Percentiles rank a stretch among this genome's conserved stretches.
phyloP scores from a whole-genome alignment of 371 early-diverging fungal genomes.

The Lichtheimia corymbifera region DNA sequence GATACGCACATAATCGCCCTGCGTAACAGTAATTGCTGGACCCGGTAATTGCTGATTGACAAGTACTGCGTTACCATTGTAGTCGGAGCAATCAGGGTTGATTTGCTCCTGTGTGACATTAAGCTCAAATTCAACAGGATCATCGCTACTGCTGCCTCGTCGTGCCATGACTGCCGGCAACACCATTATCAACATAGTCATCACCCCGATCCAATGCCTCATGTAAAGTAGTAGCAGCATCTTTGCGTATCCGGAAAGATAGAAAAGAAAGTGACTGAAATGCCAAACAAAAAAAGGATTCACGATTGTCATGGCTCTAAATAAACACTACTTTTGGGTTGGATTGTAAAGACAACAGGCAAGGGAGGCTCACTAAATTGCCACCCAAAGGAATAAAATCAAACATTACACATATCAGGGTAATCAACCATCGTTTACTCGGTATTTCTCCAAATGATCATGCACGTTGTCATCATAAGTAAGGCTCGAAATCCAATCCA shows the following conservation, averaged over 20 bases:
- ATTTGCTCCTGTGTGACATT: conserved; percentile 28
- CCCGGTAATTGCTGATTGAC: conserved; percentile 56
- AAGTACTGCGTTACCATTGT: conserved; percentile 23
- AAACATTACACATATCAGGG: too few relatives aligned
- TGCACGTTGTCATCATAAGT: too few relatives aligned
- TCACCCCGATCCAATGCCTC: not conserved
- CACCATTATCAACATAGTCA: not conserved
- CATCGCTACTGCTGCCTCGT: too few relatives aligned
- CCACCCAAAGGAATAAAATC: not conserved
- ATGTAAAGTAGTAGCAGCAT: not conserved
- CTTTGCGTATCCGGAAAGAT: not conserved
- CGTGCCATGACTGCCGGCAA: not conserved
- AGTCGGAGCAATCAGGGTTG: conserved; percentile 41
- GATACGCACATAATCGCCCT: conserved; percentile 42
- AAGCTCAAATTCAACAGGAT: conserved; percentile 23
- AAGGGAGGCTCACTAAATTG: not conserved
- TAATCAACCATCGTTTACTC: too few relatives aligned
- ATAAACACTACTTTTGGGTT: conserved; percentile 2
- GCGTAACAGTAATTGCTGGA: conserved; percentile 40
- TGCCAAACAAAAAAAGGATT: too few relatives aligned
- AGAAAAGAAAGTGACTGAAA: not conserved
- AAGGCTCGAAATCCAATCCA: too few relatives aligned
- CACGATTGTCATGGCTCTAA: not conserved
- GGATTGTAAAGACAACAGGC: conserved; percentile 15
- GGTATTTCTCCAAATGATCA: too few relatives aligned